A percentile compares a stretch with the other conserved stretches of the same genome.
These are phyloP conservation scores for Boletus sp. DNA, from an alignment of 1,284 basidiomycete species.

Conservation along the genomic window DNA sequence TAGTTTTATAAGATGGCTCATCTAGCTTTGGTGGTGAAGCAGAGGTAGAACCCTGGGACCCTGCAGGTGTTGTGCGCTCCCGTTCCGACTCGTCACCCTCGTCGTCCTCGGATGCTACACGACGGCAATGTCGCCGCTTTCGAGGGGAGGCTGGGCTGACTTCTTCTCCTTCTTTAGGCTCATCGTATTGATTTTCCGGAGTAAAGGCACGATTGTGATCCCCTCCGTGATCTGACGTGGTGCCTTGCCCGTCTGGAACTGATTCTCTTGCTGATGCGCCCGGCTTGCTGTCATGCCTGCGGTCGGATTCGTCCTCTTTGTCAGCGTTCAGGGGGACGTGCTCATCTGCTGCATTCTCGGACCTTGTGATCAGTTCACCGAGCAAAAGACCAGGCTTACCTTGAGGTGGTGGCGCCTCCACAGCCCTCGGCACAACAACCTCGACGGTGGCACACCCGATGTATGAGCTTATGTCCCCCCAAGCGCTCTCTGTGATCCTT, in stretches of 20 bases:
- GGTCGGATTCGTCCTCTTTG: not conserved
- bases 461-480: slow-evolving; percentile 17
- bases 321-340: not conserved
- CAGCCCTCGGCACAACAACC: not conserved
- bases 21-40: slow-evolving; percentile 10
- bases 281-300: too few species aligned
- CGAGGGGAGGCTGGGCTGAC: not conserved
- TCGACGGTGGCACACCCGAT: slow-evolving; percentile 27
- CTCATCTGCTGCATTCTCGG: not conserved
- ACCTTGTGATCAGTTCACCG: too few species aligned
- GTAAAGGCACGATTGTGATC: not conserved
- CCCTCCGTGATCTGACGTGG: slow-evolving; percentile 6
- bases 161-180: slow-evolving; percentile 9
- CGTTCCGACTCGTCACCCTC: slow-evolving; percentile 5
- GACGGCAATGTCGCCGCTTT: slow-evolving; percentile 10
- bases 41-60: not conserved
- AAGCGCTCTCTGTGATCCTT: slow-evolving; percentile 21
- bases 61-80: not conserved
- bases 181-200: not conserved
- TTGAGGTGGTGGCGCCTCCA: not conserved
- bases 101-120: slow-evolving; percentile 10
- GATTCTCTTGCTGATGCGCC: not conserved
- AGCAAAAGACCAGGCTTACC: not conserved
- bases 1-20: not conserved
- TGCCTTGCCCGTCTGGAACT: not conserved